These are phyloP conservation scores for Exophiala alcalophila DNA, from an alignment of 2,329 filamentous ascomycete species.

Conservation along the genomic window DNA sequence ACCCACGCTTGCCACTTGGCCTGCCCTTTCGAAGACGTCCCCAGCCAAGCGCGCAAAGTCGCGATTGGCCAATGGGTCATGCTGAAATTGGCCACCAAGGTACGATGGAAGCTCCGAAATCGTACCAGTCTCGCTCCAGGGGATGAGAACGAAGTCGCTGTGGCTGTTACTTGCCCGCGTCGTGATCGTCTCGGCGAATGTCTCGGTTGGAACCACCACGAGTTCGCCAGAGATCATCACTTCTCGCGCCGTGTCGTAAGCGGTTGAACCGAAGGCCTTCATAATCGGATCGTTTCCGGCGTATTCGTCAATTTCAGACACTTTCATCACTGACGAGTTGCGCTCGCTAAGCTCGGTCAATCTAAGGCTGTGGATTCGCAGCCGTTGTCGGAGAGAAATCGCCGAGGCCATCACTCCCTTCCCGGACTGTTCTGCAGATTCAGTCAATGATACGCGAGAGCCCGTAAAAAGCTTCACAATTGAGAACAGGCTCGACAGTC, in stretches of 20 bases:
- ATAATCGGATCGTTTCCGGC: constrained; percentile 76
- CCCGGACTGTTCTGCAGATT: constrained; percentile 28
- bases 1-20: constrained; percentile 69
- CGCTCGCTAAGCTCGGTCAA: constrained; percentile 85
- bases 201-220: constrained; percentile 71
- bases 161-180: constrained; percentile 66
- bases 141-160: constrained; percentile 75
- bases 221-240: constrained; percentile 79
- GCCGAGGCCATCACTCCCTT: constrained; percentile 16
- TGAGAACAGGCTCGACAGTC: constrained; percentile 75
- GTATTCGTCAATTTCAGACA: constrained; percentile 75
- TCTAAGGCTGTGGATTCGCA: constrained; percentile 77
- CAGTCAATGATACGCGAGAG: constrained; percentile 18
- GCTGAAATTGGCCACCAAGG: constrained; percentile 33
- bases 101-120: constrained; percentile 62
- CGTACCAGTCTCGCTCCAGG: constrained; percentile 82
- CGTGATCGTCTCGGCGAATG: constrained; percentile 74
- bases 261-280: constrained; percentile 84
- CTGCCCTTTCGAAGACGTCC: constrained; percentile 58
- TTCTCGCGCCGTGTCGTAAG: constrained; percentile 81
- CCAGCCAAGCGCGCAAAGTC: constrained; percentile 49
- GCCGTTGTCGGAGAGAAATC: constrained; percentile 43
- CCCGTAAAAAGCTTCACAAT: constrained; percentile 75
- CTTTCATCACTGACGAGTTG: constrained; percentile 92
- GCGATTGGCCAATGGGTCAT: constrained; percentile 47